A percentile compares a stretch with the other conserved stretches of the same genome.
Evolutionary conservation across 257 asterid species (phyloP).

Genomic region (Gentiana macrophylla): DNA sequence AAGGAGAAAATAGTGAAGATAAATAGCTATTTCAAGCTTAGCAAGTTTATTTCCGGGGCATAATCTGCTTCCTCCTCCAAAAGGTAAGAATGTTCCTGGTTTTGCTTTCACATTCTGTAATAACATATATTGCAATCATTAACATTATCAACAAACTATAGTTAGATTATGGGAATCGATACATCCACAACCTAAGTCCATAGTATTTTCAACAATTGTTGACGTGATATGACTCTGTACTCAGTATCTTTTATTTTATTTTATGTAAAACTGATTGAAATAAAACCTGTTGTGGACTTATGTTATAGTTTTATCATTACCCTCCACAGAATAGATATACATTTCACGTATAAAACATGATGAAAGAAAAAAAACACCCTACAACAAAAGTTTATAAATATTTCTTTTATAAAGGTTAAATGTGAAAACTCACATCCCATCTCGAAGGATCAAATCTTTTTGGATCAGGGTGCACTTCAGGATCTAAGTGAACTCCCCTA

Average conservation of each 20-base stretch:
- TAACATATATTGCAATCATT: too few species aligned
- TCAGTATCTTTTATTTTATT: too few species aligned
- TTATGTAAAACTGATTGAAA: too few species aligned
- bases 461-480: conserved; percentile 56
- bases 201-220: too few species aligned
- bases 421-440: conserved; percentile 70
- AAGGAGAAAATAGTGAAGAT: conserved; percentile 74
- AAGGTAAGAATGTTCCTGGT: conserved; percentile 79
- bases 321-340: too few species aligned
- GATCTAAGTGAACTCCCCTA: conserved; percentile 62
- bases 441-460: conserved; percentile 70
- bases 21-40: conserved; percentile 70
- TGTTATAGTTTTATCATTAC: background rate
- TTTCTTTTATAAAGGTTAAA: too few species aligned
- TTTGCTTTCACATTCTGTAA: conserved; percentile 49
- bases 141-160: background rate
- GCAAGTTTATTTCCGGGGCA: conserved; percentile 97
- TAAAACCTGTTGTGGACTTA: too few species aligned
- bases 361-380: background rate
- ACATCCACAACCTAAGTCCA: too few species aligned
- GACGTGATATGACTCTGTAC: too few species aligned
- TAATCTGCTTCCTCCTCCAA: conserved; percentile 78
- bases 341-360: too few species aligned
- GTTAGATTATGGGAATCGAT: too few species aligned
- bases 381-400: too few species aligned